A percentile compares a stretch with the other conserved stretches of the same genome.
phyloP scores from a whole-genome alignment of 495 filamentous ascomycete genomes.

The Mytilinidion resinicola region DNA sequence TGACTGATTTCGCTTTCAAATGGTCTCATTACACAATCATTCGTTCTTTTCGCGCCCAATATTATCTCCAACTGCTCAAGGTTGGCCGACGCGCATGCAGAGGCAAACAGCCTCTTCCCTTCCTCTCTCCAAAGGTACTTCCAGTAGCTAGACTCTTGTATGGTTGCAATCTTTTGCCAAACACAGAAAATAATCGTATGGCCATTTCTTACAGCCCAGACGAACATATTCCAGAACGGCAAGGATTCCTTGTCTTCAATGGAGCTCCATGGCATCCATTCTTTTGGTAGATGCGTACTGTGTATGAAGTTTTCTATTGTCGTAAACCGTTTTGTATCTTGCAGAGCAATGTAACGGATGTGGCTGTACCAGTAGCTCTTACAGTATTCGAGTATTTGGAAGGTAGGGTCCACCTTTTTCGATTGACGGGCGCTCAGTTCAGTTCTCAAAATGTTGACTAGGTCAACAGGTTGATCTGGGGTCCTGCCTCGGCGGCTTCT shows the following conservation, averaged over 20 bases:
- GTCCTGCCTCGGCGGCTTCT: background rate
- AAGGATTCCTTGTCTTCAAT: conserved; percentile 1
- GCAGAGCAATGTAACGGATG: conserved; percentile 7
- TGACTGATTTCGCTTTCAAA: conserved; percentile 9
- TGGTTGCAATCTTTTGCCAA: conserved; percentile 5
- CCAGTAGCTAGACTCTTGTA: conserved; percentile 9
- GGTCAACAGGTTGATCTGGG: background rate
- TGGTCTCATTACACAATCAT: conserved; percentile 1
- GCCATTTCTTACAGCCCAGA: conserved; percentile 15
- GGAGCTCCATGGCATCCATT: conserved; percentile 15
- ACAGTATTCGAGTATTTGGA: conserved; percentile 14
- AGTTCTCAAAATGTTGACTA: conserved; percentile 5
- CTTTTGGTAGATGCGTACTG: background rate
- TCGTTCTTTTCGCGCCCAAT: conserved; percentile 3
- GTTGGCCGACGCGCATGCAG: conserved; percentile 12
- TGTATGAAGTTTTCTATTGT: conserved; percentile 6
- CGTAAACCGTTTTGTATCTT: conserved; percentile 6
- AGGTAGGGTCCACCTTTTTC: conserved; percentile 7
- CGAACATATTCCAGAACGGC: conserved; percentile 15
- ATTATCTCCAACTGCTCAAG: conserved; percentile 17
- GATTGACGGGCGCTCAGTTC: conserved; percentile 6
- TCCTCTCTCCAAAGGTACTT: conserved; percentile 11
- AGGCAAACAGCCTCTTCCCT: conserved; percentile 12
- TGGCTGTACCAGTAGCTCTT: conserved; percentile 18
- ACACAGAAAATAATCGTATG: conserved; percentile 10